phyloP scores from a whole-genome alignment of 441 rosid genomes.

The Brassica balearica region DNA sequence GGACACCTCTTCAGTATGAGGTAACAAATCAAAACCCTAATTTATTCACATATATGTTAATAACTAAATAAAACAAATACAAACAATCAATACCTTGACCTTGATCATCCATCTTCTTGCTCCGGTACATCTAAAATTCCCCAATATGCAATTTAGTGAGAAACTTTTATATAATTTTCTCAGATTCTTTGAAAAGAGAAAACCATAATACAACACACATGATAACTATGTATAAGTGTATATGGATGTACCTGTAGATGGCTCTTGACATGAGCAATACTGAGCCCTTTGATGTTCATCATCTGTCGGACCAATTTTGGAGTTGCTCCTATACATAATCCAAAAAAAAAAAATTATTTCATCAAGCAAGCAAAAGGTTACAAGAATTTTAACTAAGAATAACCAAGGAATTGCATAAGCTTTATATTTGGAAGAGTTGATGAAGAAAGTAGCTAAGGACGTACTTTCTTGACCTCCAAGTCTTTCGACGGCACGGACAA shows the following conservation, averaged over 20 bases:
- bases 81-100: conserved; percentile 58
- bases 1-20: not conserved
- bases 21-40: conserved; percentile 20
- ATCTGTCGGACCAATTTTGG: conserved; percentile 87
- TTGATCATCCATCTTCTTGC: conserved; percentile 78
- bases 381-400: conserved; percentile 11
- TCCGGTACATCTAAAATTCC: conserved; percentile 74
- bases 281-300: conserved; percentile 91
- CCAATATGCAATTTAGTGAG: conserved; percentile 2
- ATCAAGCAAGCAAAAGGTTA: conserved; percentile 1
- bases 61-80: not conserved
- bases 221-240: not conserved
- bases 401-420: not conserved
- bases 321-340: conserved; percentile 65
- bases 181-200: conserved; percentile 7
- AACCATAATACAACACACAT: not conserved
- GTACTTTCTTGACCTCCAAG: conserved; percentile 92
- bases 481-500: conserved; percentile 75
- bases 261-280: conserved; percentile 96
- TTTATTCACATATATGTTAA: not conserved
- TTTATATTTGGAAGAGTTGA: conserved; percentile 3
- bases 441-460: conserved; percentile 32
- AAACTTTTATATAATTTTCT: conserved; percentile 17
- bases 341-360: not conserved
- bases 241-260: conserved; percentile 71